phyloP scores from a whole-genome alignment of 2,329 filamentous ascomycete species.

The Fusarium concolor region DNA sequence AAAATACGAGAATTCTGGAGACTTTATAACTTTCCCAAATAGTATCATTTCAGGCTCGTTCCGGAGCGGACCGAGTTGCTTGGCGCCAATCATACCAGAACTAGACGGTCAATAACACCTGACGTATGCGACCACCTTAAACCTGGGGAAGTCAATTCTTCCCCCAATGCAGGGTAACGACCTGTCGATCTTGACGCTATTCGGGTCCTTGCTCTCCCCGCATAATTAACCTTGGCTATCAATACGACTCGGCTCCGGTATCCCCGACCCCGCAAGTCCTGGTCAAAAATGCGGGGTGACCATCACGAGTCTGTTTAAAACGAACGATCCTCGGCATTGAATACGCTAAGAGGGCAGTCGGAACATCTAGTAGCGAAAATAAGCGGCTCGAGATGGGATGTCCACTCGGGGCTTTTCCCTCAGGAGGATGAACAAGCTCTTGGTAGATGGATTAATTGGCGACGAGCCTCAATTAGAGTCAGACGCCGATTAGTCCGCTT shows the following conservation, averaged over 20 bases:
- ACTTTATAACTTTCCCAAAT: conserved; percentile 7
- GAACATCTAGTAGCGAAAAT: background rate
- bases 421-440: fast-evolving
- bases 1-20: background rate
- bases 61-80: conserved; percentile 21
- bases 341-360: background rate
- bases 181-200: conserved; percentile 9
- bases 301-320: background rate
- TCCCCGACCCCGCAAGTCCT: conserved; percentile 10
- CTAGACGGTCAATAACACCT: background rate
- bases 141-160: conserved; percentile 1
- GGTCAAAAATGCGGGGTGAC: background rate
- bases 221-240: background rate
- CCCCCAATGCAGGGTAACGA: background rate
- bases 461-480: background rate
- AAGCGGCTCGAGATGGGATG: too few species aligned
- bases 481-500: conserved; percentile 15
- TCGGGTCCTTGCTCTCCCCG: conserved; percentile 1
- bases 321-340: conserved; percentile 8
- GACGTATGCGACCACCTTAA: conserved; percentile 3
- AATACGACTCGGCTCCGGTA: conserved; percentile 16
- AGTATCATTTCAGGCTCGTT: background rate
- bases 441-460: background rate
- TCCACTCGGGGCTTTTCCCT: background rate
- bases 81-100: background rate